phyloP scores from a whole-genome alignment of 495 filamentous ascomycete genomes.

The Pyronema domesticum region DNA sequence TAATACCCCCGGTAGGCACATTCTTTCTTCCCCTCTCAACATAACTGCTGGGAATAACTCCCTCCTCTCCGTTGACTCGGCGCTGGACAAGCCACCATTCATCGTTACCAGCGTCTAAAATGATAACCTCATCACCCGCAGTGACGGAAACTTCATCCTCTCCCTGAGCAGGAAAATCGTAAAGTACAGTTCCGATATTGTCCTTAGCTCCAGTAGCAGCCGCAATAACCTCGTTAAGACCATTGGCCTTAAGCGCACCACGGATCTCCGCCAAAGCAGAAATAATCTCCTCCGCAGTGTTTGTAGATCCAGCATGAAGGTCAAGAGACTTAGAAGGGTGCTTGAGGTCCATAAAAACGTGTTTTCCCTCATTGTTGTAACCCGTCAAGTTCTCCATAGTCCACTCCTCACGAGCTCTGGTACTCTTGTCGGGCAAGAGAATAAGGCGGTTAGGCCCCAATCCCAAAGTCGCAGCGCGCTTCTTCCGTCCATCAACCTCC shows the following conservation, averaged over 20 bases:
- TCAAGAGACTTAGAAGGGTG: slow-evolving; percentile 82
- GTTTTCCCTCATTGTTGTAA: slow-evolving; percentile 94
- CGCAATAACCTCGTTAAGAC: slow-evolving; percentile 69
- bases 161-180: slow-evolving; percentile 91
- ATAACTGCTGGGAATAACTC: slow-evolving; percentile 97
- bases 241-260: slow-evolving; percentile 65
- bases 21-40: slow-evolving; percentile 40
- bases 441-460: slow-evolving; percentile 55
- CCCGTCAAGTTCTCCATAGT: slow-evolving; percentile 78
- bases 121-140: slow-evolving; percentile 73
- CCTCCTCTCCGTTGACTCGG: slow-evolving; percentile 76
- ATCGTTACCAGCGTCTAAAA: slow-evolving; percentile 78
- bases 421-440: slow-evolving; percentile 60
- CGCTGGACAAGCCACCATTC: slow-evolving; percentile 97
- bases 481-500: slow-evolving; percentile 91
- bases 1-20: slow-evolving; percentile 12
- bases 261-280: slow-evolving; percentile 73
- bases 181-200: slow-evolving; percentile 53
- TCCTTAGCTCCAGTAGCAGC: slow-evolving; percentile 53
- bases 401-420: slow-evolving; percentile 74
- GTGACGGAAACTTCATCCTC: slow-evolving; percentile 91
- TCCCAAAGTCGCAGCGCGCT: slow-evolving; percentile 86
- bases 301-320: slow-evolving; percentile 93
- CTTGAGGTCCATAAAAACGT: slow-evolving; percentile 87
- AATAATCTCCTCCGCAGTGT: slow-evolving; percentile 87